Evolutionary conservation across 495 filamentous ascomycete genomes (phyloP).

Genomic region (Tuber calosporum): DNA sequence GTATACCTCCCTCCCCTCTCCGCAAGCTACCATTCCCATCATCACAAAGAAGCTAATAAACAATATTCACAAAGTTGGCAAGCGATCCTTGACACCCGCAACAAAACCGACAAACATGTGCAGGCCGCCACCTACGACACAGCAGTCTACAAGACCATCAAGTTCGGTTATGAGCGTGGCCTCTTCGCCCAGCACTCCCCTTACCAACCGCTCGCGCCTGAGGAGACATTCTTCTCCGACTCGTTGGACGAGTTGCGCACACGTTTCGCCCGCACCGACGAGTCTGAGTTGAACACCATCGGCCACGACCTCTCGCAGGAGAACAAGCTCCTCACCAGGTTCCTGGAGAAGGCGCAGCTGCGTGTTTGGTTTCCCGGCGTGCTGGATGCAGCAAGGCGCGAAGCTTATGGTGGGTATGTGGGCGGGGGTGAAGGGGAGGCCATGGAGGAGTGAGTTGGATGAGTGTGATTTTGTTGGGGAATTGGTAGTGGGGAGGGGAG

Average conservation of each 20-base stretch:
- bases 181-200: slow-evolving; percentile 31
- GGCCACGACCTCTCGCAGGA: slow-evolving; percentile 34
- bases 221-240: slow-evolving; percentile 27
- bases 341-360: slow-evolving; percentile 22
- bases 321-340: slow-evolving; percentile 28
- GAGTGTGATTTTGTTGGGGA: neutral
- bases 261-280: slow-evolving; percentile 34
- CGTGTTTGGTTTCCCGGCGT: slow-evolving; percentile 29
- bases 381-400: slow-evolving; percentile 41
- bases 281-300: slow-evolving; percentile 26
- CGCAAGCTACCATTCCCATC: slow-evolving; percentile 47
- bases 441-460: slow-evolving; percentile 4
- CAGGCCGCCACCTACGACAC: slow-evolving; percentile 35
- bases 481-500: slow-evolving; percentile 18
- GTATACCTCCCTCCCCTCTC: slow-evolving; percentile 57
- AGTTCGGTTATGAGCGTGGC: slow-evolving; percentile 36
- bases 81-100: slow-evolving; percentile 38
- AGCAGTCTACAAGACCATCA: slow-evolving; percentile 39
- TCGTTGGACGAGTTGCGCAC: slow-evolving; percentile 30
- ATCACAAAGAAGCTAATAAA: slow-evolving; percentile 2
- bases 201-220: slow-evolving; percentile 28
- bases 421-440: slow-evolving; percentile 43
- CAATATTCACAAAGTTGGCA: slow-evolving; percentile 34
- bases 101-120: slow-evolving; percentile 39
- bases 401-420: slow-evolving; percentile 40